Base-by-base conservation (phyloP, 345 rosid species). In the Luvunga scandens region DNA sequence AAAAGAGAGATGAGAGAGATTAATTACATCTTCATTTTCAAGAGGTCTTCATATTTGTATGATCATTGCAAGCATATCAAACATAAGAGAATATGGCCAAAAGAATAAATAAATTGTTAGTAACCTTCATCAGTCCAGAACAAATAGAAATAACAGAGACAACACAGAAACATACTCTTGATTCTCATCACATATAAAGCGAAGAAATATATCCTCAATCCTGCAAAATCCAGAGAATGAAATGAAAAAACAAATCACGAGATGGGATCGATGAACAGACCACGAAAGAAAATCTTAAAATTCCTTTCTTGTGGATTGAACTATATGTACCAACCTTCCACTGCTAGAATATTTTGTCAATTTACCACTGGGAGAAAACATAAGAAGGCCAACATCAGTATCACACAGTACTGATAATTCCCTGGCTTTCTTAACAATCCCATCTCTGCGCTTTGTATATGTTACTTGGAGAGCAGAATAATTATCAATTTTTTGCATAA, bases 281-380 rank as follows among this genome's bases (percentile, higher is more conserved):
- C 66, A 38, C n/a, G 2, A 71, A 65, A 65, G 28, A 75, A 42
- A 65, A 48, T 14, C 21, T 30, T 45, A 63, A 18, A 56, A 67
- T 12, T 16, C 27, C 13, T 28, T 25, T 13, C 42, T 24, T n/a
- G 60, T n/a, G 18, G 39, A 45, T 19, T 27, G 36, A 66, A 33
- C 12, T 33, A 27, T n/a, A 7, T 24, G 64, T 66, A 80, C 72
- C 66, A 71, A 86, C 88, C 88, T 86, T 68, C 77, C 71, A 1
- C 24, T 42, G 77, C 72, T 42, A 57, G 83, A 53, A 53, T 50
- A 81, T 66, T 39, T 63, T 18, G 84, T 86, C 39, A 80, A 33
- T 77, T 24, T 75, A 31, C 83, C 83, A 9, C 45, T 61, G 13
- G 85, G 82, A 69, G 86, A 86, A 59, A 86, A 86, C 83, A 83